Evolutionary conservation across 2,329 filamentous ascomycete genomes (phyloP).

Genomic region (Purpureocillium takamizusanense): DNA sequence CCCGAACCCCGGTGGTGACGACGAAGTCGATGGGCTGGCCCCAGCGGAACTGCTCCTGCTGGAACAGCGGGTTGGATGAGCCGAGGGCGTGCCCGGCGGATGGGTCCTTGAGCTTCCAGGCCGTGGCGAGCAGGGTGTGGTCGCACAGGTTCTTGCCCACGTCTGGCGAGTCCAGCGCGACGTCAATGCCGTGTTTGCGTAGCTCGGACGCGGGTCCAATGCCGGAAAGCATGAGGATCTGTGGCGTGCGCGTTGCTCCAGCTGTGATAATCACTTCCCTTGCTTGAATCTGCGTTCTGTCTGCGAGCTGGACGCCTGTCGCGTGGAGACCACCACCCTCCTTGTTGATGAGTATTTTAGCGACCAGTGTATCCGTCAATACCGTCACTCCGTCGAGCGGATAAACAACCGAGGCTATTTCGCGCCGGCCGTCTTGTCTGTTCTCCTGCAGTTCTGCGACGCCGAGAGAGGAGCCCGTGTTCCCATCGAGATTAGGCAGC

Average conservation of each 20-base stretch:
- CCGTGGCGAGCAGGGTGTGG: constrained; percentile 16
- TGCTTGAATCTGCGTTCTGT: constrained; percentile 16
- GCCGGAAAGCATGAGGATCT: constrained; percentile 41
- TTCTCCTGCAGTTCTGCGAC: constrained; percentile 20
- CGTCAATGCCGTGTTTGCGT: constrained; percentile 25
- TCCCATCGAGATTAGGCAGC: constrained; percentile 13
- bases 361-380: constrained; percentile 13
- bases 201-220: constrained; percentile 32
- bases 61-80: constrained; percentile 24
- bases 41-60: constrained; percentile 22
- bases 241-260: constrained; percentile 39
- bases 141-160: constrained; percentile 35
- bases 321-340: constrained; percentile 1
- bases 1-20: constrained; percentile 15
- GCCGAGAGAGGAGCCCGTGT: constrained; percentile 16
- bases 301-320: constrained; percentile 12
- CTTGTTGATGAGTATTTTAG: constrained; percentile 10
- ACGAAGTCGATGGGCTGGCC: constrained; percentile 28
- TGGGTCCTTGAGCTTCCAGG: constrained; percentile 22
- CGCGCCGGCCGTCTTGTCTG: constrained; percentile 10
- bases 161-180: constrained; percentile 29
- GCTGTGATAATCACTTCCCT: constrained; percentile 37
- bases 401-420: constrained; percentile 12
- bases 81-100: constrained; percentile 22
- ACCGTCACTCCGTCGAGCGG: constrained; percentile 14